A percentile compares a stretch with the other conserved stretches of the same genome.
phyloP scores from a whole-genome alignment of 2,329 filamentous ascomycete genomes.

The Nannizzia gypsea region DNA sequence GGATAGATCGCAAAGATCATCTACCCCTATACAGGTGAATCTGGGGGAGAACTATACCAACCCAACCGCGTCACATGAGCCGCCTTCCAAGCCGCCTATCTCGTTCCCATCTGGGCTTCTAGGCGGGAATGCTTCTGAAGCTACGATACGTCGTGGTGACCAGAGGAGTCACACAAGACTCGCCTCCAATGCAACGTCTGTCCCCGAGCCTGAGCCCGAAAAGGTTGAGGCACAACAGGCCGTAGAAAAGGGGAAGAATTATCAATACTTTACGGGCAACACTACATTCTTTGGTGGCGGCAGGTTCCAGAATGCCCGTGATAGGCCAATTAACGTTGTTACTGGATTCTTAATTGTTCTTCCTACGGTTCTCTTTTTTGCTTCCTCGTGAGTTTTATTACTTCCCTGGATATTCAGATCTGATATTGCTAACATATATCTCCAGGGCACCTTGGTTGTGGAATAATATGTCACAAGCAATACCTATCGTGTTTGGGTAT shows the following conservation, averaged over 20 bases:
- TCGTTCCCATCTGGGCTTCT: conserved; percentile 68
- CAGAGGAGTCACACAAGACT: conserved; percentile 66
- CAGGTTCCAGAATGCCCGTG: conserved; percentile 73
- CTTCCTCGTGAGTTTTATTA: conserved; percentile 50
- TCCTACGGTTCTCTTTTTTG: conserved; percentile 72
- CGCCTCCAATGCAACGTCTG: conserved; percentile 60
- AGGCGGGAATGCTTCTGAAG: conserved; percentile 43
- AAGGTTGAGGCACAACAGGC: conserved; percentile 35
- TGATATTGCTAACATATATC: conserved; percentile 11
- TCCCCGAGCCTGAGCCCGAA: conserved; percentile 46
- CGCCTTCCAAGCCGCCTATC: conserved; percentile 57
- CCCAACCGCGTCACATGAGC: conserved; percentile 41
- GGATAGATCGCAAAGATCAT: conserved; percentile 34
- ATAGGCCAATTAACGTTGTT: conserved; percentile 77
- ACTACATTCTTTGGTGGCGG: conserved; percentile 81
- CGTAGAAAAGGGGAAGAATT: conserved; percentile 54
- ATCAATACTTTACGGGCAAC: conserved; percentile 89
- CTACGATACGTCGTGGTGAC: conserved; percentile 40
- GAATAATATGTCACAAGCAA: conserved; percentile 72
- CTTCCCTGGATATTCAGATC: not conserved
- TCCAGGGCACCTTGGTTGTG: conserved; percentile 65
- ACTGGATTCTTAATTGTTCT: conserved; percentile 72
- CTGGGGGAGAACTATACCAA: conserved; percentile 49
- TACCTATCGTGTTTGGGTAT: conserved; percentile 84
- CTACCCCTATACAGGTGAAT: conserved; percentile 39